Conservation (phyloP, 257 asterid species). For the Euphrasia confusa region DNA sequence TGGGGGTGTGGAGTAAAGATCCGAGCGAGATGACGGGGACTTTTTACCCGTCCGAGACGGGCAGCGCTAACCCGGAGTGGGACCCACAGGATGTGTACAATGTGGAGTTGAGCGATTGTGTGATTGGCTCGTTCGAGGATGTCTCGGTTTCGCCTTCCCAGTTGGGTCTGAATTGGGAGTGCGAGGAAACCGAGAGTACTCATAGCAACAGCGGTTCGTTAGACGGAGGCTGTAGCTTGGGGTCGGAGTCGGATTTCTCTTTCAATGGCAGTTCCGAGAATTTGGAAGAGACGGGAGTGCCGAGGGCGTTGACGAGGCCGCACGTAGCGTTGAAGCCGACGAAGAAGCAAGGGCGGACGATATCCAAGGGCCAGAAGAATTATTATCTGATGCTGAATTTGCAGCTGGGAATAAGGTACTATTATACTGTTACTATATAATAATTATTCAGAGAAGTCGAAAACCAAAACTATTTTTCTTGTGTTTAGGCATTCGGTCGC, state of each 20-base stretch:
- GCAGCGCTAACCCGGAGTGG: slow-evolving; percentile 43
- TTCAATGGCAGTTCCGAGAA: slow-evolving; percentile 35
- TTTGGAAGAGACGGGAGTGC: slow-evolving; percentile 36
- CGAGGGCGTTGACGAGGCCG: slow-evolving; percentile 34
- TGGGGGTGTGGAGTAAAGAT: slow-evolving; percentile 74
- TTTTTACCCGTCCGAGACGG: slow-evolving; percentile 52
- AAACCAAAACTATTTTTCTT: background rate
- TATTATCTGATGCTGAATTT: slow-evolving; percentile 94
- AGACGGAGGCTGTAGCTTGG: slow-evolving; percentile 43
- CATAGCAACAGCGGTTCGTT: slow-evolving; percentile 33
- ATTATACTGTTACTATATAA: no score
- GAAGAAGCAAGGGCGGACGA: slow-evolving; percentile 60
- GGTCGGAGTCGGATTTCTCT: slow-evolving; percentile 55
- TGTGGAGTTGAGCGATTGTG: slow-evolving; percentile 45
- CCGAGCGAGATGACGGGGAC: slow-evolving; percentile 67
- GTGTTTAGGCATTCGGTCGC: slow-evolving; percentile 82
- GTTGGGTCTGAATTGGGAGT: slow-evolving; percentile 51
- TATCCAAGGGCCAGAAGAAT: slow-evolving; percentile 76
- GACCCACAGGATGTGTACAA: slow-evolving; percentile 66
- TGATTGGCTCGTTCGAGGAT: slow-evolving; percentile 44
- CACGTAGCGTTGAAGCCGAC: slow-evolving; percentile 56
- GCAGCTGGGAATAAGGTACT: slow-evolving; percentile 97
- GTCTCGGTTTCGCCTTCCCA: slow-evolving; percentile 59
- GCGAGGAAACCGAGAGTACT: slow-evolving; percentile 43
- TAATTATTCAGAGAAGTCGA: background rate